Conservation (phyloP, 805 yeast species). For the Ogataea trehaloabstinens region DNA sequence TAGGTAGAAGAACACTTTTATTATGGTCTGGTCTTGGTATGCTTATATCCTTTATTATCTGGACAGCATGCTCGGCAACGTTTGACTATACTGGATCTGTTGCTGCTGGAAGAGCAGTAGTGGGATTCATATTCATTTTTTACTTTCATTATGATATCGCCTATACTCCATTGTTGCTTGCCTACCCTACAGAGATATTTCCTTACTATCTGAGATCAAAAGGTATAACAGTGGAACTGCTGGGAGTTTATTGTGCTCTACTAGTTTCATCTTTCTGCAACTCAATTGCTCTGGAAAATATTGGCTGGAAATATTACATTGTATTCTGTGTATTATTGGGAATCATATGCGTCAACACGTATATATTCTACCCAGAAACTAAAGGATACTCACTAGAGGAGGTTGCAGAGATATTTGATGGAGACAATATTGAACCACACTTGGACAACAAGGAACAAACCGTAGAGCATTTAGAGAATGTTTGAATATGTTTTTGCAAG, state of each 20-base stretch:
- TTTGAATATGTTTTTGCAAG: background rate
- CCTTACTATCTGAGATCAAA: constrained; percentile 56
- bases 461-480: background rate
- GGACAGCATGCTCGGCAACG: constrained; percentile 46
- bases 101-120: constrained; percentile 18
- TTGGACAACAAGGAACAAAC: constrained; percentile 1
- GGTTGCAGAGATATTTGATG: constrained; percentile 21
- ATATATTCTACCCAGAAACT: constrained; percentile 44
- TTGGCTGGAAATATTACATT: constrained; percentile 38
- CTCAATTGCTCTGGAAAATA: constrained; percentile 37
- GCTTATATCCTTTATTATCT: constrained; percentile 37
- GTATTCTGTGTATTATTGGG: constrained; percentile 33
- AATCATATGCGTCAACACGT: constrained; percentile 23
- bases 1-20: constrained; percentile 38
- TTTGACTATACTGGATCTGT: too few species aligned
- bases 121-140: constrained; percentile 22
- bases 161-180: constrained; percentile 43
- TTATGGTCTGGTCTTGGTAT: constrained; percentile 34
- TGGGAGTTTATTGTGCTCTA: constrained; percentile 12
- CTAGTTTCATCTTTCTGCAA: constrained; percentile 23
- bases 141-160: constrained; percentile 42
- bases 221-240: constrained; percentile 48
- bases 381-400: constrained; percentile 38
- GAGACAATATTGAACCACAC: constrained; percentile 6
- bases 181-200: constrained; percentile 47